Evolutionary conservation across 2,329 filamentous ascomycete genomes (phyloP), one percentile per base, ranked within the genome.

Genomic region (Trichoderma sp.): DNA sequence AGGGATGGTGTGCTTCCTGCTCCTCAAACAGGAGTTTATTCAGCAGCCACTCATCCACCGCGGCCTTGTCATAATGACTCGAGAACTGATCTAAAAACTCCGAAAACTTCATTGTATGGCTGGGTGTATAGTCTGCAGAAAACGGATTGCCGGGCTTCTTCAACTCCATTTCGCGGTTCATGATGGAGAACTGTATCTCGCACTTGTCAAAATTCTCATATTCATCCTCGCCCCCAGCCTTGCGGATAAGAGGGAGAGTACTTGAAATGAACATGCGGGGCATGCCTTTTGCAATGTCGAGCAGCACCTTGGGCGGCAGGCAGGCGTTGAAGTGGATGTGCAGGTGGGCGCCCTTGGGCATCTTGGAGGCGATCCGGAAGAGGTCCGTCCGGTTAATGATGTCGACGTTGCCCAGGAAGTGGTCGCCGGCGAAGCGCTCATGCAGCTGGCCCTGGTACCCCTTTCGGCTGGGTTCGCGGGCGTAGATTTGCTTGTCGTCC

Each of bases 291-390:
- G 80, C 86, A 71, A 81, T 81, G 27, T 80, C 77, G 13, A 93
- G 80, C 22, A 93, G 80, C 5, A 88, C 82, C 2, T 81, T 76
- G 10, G 90, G 89, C 15, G 82, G 80, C 5, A 93, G 80, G 69
- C 90, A 91, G n/a, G 90, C 85, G 75, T 93, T 93, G 81, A 92
- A 93, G 76, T 93, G 91, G 27, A 92, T 85, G 76, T 93, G 91
- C 27, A 93, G 80, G 74, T 93, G 89, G 0, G 85, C 85, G 2
- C 90, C 91, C 76, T 93, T 93, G 50, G 91, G 91, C 81, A 91
- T 85, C 67, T 76, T 74, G 35, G 79, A 80, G 6, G 88, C 85
- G 29, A 90, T 83, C 32, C 80, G 71, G 71, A 88, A 87, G 15
- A 93, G 74, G 52, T 80, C 77, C 9, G 90, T 91, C 56, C 82